Evolutionary conservation across 176 grass and related monocot genomes (phyloP), one percentile per base, ranked within the genome.

Genomic region (Triticum urartu): DNA sequence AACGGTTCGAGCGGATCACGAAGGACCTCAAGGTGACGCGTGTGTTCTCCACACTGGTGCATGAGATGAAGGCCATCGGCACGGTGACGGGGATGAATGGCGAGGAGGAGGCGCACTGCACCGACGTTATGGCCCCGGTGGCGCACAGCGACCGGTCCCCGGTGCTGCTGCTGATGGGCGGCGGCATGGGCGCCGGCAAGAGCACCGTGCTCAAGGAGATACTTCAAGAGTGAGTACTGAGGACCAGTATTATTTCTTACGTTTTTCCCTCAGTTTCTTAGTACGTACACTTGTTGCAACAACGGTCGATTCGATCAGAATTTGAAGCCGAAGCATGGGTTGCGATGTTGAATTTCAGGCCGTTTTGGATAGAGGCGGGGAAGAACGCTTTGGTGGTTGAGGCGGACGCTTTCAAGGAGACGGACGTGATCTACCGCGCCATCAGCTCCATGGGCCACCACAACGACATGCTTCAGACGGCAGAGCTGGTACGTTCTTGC

Each of bases 1-100:
- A 91, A 67, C 83, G 93, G 1, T 98, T 98, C 79, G 96, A 98
- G 84, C 86, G 91, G 62, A 82, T 95, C 10, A 88, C 92, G 3
- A 87, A 84, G 48, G 79, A 89, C 28, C 96, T 98, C 7, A 98
- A 95, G 78, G 96, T 98, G 67, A 84, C 93, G 36, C 89, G 96
- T 5, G 90, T 94, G 38, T 86, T 98, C 75, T 94, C 92, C 17
- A 98, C 96, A 45, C 65, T 98, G 79, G 91, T 95, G 78, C 91
- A 95, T 42, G 96, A 98, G 86, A 94, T 98, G 96, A 98, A 91
- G 88, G 96, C 90, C 63, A 98, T 98, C 34, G 88, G 96, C 34
- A 32, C 87, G 21, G 11, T 70, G 21, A 5, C 35, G 11, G 36
- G 17, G 14, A 39, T 24, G 59, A 45, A 13, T 32, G 18, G 22